These are phyloP conservation scores for Ensete ventricosum DNA, from an alignment of 176 grass and related monocot genomes.

Conservation along the genomic window DNA sequence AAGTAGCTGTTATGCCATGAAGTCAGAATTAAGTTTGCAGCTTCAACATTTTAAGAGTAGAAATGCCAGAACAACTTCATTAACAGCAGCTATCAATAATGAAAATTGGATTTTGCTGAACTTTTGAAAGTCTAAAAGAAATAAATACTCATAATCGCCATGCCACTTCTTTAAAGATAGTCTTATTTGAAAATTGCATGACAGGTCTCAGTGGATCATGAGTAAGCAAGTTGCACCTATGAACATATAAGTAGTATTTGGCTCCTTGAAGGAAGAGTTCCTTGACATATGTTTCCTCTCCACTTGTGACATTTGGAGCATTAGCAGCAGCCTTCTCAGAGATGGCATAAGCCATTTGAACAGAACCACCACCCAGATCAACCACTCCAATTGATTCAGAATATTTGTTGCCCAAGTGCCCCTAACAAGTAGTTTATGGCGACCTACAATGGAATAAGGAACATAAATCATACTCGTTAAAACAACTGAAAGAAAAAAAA, in stretches of 20 bases:
- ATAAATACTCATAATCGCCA: too few relatives aligned
- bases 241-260: constrained; percentile 37
- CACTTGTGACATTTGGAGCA: constrained; percentile 21
- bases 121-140: too few relatives aligned
- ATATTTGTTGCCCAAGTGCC: constrained; percentile 42
- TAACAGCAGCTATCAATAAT: too few relatives aligned
- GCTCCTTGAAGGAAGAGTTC: constrained; percentile 33
- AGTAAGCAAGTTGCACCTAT: constrained; percentile 24
- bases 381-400: constrained; percentile 31
- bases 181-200: too few relatives aligned
- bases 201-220: too few relatives aligned
- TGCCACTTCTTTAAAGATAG: too few relatives aligned
- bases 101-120: too few relatives aligned
- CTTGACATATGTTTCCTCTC: constrained; percentile 25
- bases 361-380: constrained; percentile 45
- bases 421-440: constrained; percentile 46
- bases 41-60: neutral
- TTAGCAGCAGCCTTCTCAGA: constrained; percentile 25
- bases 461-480: neutral
- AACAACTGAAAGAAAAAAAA: neutral
- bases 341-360: constrained; percentile 49
- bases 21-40: neutral
- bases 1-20: neutral
- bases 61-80: neutral
- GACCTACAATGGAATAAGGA: constrained; percentile 14